Conservation (phyloP, 768 basidiomycete species). For the Crassisporium funariophilum region DNA sequence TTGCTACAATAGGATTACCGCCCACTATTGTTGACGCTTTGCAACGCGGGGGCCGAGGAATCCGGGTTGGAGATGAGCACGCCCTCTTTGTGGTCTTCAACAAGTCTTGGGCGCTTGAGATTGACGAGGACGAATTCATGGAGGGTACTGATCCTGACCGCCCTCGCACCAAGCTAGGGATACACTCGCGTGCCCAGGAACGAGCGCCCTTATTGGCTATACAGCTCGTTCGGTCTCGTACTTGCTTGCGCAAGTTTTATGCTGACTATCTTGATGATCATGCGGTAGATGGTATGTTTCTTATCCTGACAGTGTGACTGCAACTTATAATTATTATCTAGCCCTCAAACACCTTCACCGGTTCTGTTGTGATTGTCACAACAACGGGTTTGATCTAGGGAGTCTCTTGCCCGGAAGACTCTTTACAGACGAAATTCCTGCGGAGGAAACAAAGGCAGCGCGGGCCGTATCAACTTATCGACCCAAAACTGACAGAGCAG, state of each 20-base stretch:
- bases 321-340: not conserved
- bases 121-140: not conserved
- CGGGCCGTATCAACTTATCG: conserved; percentile 8
- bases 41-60: conserved; percentile 7
- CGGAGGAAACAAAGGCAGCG: not conserved
- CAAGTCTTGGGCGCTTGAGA: conserved; percentile 1
- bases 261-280: conserved; percentile 17
- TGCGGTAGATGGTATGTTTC: conserved; percentile 3
- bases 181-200: conserved; percentile 4
- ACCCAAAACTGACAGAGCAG: conserved; percentile 7
- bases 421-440: not conserved
- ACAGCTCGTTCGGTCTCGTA: not conserved
- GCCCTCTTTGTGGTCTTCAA: conserved; percentile 10
- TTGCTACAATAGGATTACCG: conserved; percentile 8
- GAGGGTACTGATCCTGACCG: conserved; percentile 13
- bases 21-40: conserved; percentile 6
- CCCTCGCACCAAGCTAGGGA: conserved; percentile 5
- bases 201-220: conserved; percentile 7
- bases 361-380: conserved; percentile 13
- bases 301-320: not conserved
- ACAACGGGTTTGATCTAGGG: conserved; percentile 6
- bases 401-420: conserved; percentile 5
- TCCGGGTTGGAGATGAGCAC: not conserved
- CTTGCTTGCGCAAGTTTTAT: conserved; percentile 9
- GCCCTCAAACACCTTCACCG: not conserved